Evolutionary conservation across 768 basidiomycete genomes (phyloP).

Genomic region (Termitomyces sp.): DNA sequence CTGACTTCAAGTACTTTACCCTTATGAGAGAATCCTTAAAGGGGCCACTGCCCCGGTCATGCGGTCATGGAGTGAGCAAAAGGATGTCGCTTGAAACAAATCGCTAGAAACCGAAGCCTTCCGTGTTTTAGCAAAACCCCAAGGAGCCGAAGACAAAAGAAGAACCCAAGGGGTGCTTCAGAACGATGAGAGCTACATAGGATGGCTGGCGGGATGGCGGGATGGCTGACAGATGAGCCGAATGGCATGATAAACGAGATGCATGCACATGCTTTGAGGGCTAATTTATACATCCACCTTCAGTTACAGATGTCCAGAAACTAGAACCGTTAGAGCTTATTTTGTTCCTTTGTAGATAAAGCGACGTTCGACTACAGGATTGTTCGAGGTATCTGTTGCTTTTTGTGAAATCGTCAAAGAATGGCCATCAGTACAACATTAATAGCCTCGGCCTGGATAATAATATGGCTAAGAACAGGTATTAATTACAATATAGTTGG

Average conservation of each 20-base stretch:
- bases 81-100: background rate
- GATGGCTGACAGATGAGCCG: slow-evolving; percentile 9
- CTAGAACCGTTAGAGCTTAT: slow-evolving; percentile 3
- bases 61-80: background rate
- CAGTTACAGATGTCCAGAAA: slow-evolving; percentile 14
- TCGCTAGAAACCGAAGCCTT: background rate
- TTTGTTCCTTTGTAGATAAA: background rate
- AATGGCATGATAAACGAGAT: background rate
- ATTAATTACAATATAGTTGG: background rate
- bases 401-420: background rate
- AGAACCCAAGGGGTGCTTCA: background rate
- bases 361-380: background rate
- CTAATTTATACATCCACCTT: slow-evolving; percentile 16
- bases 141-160: background rate
- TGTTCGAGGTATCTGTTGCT: background rate
- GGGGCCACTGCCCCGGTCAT: background rate
- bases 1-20: background rate
- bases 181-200: too few species aligned
- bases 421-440: background rate
- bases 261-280: slow-evolving; percentile 1
- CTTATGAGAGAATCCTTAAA: background rate
- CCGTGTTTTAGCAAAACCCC: background rate
- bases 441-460: slow-evolving; percentile 10
- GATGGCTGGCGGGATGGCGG: background rate
- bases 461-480: slow-evolving; percentile 4